These are phyloP conservation scores for Orbilia ellipsospora DNA, from an alignment of 2,329 filamentous ascomycete species.

Conservation along the genomic window DNA sequence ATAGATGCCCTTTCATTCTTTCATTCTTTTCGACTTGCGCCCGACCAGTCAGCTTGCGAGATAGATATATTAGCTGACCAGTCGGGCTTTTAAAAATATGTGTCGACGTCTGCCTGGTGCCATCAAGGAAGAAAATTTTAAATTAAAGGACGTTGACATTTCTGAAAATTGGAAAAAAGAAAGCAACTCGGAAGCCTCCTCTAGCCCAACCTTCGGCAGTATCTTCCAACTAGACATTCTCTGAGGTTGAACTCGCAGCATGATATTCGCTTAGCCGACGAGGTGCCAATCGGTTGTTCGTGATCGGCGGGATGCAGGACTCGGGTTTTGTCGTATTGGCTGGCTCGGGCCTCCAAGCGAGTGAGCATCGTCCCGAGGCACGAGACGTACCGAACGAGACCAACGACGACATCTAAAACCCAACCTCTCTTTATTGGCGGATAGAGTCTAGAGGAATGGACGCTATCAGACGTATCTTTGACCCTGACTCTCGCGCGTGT, in stretches of 20 bases:
- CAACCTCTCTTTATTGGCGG: neutral
- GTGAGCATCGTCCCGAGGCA: constrained; percentile 20
- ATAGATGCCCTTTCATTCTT: constrained; percentile 4
- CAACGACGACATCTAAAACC: neutral
- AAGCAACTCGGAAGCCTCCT: neutral
- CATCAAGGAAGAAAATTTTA: neutral
- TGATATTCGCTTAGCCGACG: constrained; percentile 23
- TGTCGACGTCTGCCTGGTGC: constrained; percentile 11
- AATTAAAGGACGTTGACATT: neutral
- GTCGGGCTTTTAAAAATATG: constrained; percentile 15
- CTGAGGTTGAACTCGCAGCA: neutral
- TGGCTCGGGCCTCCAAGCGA: constrained; percentile 28
- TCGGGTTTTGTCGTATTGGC: constrained; percentile 26
- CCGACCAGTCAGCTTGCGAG: neutral
- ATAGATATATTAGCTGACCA: neutral
- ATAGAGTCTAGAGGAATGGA: neutral
- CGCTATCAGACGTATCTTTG: neutral
- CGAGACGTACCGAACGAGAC: constrained; percentile 17
- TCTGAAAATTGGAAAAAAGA: neutral
- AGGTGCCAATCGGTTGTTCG: constrained; percentile 9
- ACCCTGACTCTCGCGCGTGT: too few relatives aligned
- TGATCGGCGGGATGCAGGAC: constrained; percentile 29
- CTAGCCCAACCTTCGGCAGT: neutral
- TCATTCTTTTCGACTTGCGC: neutral
- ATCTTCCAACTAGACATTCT: neutral